These are phyloP conservation scores for Diplodia seriata DNA, from an alignment of 2,329 filamentous ascomycete species.

Conservation along the genomic window DNA sequence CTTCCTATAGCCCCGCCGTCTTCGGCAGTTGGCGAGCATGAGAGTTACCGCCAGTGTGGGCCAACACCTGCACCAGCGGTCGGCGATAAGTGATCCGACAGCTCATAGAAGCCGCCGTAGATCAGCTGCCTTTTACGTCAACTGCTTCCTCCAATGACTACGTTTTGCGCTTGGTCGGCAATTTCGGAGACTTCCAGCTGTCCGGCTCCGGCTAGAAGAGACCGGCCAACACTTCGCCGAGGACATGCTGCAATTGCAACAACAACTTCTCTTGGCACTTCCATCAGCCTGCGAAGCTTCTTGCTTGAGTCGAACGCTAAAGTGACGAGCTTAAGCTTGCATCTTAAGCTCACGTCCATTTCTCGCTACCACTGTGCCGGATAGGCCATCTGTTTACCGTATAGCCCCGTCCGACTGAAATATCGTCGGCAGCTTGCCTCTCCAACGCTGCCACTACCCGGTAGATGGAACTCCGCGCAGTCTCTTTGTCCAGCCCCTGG, in stretches of 20 bases:
- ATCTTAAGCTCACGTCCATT: constrained; percentile 4
- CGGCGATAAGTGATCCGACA: background rate
- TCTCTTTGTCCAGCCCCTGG: background rate
- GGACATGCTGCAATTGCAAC: background rate
- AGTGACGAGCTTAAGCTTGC: background rate
- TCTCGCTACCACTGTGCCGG: constrained; percentile 10
- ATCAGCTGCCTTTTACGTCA: constrained; percentile 3
- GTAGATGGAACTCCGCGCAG: background rate
- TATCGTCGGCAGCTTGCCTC: background rate
- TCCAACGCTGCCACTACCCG: background rate
- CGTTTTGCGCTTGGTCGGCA: background rate
- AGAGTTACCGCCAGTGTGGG: background rate
- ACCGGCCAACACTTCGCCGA: background rate
- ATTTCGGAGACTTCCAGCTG: background rate
- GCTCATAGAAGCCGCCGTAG: background rate
- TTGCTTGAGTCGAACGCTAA: background rate
- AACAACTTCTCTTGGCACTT: background rate
- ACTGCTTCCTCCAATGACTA: background rate
- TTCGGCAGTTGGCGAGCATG: background rate
- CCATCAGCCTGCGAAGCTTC: background rate
- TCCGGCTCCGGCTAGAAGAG: background rate
- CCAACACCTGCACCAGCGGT: background rate
- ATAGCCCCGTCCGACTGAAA: background rate
- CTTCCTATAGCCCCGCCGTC: background rate
- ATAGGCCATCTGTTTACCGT: background rate